Base-by-base conservation (phyloP, 306 rosid species). In the Acacia acuminata region DNA sequence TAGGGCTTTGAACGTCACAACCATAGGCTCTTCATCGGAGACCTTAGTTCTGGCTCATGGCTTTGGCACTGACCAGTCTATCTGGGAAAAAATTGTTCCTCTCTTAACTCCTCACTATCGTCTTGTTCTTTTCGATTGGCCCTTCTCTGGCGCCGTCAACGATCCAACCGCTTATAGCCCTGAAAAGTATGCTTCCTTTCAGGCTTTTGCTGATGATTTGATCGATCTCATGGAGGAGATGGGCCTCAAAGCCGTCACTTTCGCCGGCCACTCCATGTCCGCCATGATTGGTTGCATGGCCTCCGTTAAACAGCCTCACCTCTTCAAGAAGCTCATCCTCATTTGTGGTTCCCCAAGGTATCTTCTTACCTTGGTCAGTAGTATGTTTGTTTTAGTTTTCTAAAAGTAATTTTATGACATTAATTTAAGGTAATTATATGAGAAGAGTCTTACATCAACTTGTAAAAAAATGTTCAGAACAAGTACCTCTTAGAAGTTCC, bases 221-320 rank as follows among this genome's bases (percentile, higher is more conserved):
- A 82, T 96, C 72, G 45, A 65, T 63, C 84, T 96, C 10, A 40
- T 96, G 43, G 89, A 78, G 36, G 90, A 94, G 75, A 74, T 92
- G 81, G 82, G 76, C 82, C 84, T 96, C 48, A 75, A 82, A 77
- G 88, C 82, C 19, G 75, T 77, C 25, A 84, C 83, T 71, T 92
- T 91, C 73, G 81, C 91, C 71, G 99, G 99, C 1, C 99, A 96
- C 80, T 96, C 99, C 86, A 94, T 96, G 99, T 94, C 99, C 71
- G 98, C 85, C 55, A 91, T 96, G 91, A 87, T 96, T 81, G 97
- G 98, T 30, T 96, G 98, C 85, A 84, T 96, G 80, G 99, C 99
- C 66, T 92, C 97, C 77, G 73, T 90, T n/a, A 85, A 87, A 65
- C 91, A 89, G 75, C 97, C 99, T 85, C 61, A 87, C 8, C 98